These are phyloP conservation scores for Ambrosia trifida DNA, from an alignment of 129 eudicot genomes.

Conservation along the genomic window DNA sequence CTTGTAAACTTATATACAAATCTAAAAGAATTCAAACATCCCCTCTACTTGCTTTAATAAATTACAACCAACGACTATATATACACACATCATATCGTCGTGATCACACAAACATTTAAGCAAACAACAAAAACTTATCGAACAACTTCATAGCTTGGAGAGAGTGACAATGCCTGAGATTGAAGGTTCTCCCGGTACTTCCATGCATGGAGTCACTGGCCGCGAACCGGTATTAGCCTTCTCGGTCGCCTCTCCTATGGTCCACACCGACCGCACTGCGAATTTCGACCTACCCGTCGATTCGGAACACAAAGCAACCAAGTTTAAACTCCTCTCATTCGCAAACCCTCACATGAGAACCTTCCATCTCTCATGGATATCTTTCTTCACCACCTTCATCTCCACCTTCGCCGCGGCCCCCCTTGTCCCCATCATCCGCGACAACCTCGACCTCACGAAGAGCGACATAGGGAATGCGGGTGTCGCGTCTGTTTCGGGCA, in stretches of 20 bases:
- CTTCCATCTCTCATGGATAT: slow-evolving; percentile 42
- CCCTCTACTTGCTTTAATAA: too few relatives aligned
- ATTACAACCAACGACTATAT: background rate
- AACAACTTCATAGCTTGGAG: background rate
- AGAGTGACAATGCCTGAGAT: slow-evolving; percentile 31
- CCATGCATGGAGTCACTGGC: slow-evolving; percentile 82
- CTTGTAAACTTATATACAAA: background rate
- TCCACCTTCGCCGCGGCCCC: slow-evolving; percentile 93
- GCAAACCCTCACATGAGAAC: slow-evolving; percentile 67
- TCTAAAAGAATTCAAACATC: background rate
- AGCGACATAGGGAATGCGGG: slow-evolving; percentile 76
- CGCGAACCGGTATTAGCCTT: slow-evolving; percentile 59
- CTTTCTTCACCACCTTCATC: slow-evolving; percentile 62
- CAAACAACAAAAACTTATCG: background rate
- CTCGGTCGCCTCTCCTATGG: slow-evolving; percentile 48
- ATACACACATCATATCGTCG: background rate
- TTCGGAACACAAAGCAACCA: slow-evolving; percentile 68
- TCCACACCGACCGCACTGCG: slow-evolving; percentile 45
- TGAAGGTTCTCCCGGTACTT: slow-evolving; percentile 71
- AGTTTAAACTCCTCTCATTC: slow-evolving; percentile 51
- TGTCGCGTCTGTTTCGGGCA: slow-evolving; percentile 73
- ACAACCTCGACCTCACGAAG: slow-evolving; percentile 61
- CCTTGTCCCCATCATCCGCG: slow-evolving; percentile 77
- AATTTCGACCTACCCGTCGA: slow-evolving; percentile 69
- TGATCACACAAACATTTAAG: background rate